A percentile compares a stretch with the other conserved stretches of the same genome.
Conservation (phyloP, 2,329 filamentous ascomycete species). For the Claviceps fusiformis region DNA sequence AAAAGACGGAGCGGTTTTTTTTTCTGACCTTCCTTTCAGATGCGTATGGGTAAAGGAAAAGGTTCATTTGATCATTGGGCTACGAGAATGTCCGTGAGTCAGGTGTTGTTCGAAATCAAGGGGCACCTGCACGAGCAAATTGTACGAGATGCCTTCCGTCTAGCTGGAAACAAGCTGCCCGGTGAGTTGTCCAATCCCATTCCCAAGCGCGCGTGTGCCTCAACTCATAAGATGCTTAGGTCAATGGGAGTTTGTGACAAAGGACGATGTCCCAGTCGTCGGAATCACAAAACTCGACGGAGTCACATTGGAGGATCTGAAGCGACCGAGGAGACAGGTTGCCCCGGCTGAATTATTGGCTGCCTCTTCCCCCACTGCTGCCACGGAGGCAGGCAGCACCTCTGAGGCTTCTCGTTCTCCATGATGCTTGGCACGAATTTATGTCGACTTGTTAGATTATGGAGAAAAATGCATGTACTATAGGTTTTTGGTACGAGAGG, state of each 20-base stretch:
- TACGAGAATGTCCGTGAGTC: conserved; percentile 74
- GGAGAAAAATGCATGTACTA: neutral
- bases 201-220: neutral
- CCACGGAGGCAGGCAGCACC: conserved; percentile 20
- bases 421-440: conserved; percentile 6
- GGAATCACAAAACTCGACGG: conserved; percentile 86
- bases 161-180: conserved; percentile 90
- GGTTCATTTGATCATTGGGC: conserved; percentile 97
- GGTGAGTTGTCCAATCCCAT: conserved; percentile 37
- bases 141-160: conserved; percentile 78
- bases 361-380: conserved; percentile 18
- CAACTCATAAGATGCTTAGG: conserved; percentile 31
- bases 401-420: conserved; percentile 19
- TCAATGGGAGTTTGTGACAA: conserved; percentile 86
- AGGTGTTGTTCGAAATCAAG: conserved; percentile 84
- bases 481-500: neutral
- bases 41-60: conserved; percentile 98
- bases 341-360: conserved; percentile 29
- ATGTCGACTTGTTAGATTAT: neutral
- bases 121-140: conserved; percentile 91
- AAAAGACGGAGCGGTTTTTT: neutral
- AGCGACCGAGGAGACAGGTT: conserved; percentile 59
- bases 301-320: conserved; percentile 69
- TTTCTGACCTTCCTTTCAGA: conserved; percentile 26
- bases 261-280: conserved; percentile 78